Conservation (phyloP, 176 grass and related monocot species). For the Echinochloa phyllopogon region DNA sequence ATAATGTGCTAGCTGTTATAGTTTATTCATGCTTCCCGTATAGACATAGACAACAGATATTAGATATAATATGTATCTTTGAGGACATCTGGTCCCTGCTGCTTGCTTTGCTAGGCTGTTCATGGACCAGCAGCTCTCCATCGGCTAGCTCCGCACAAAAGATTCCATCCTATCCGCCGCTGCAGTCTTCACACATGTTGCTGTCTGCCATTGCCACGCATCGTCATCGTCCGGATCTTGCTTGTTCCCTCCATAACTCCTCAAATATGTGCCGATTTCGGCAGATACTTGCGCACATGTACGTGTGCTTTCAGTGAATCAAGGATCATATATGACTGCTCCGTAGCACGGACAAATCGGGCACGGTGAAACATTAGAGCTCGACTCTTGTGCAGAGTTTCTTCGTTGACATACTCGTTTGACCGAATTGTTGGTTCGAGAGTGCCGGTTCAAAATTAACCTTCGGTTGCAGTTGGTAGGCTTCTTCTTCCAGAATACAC, state of each 20-base stretch:
- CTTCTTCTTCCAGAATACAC: no score
- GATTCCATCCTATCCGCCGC: conserved; percentile 44
- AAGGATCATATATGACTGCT: background rate
- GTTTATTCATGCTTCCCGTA: background rate
- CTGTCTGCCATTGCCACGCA: conserved; percentile 26
- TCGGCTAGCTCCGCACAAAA: background rate
- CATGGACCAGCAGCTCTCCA: background rate
- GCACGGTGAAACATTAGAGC: background rate
- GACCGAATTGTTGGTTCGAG: background rate
- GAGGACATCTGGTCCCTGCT: conserved; percentile 13
- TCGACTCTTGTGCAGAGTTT: no score
- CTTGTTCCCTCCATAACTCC: background rate
- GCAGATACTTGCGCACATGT: background rate
- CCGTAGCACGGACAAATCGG: background rate
- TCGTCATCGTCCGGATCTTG: conserved; percentile 3
- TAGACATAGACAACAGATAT: conserved; percentile 4
- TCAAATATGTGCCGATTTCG: background rate
- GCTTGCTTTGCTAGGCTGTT: conserved; percentile 36
- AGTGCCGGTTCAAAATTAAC: no score
- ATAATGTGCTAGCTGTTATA: conserved; percentile 10
- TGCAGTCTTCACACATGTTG: conserved; percentile 40
- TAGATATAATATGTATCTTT: background rate
- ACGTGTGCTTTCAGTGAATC: background rate
- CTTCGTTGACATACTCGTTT: background rate
- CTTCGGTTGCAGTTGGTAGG: no score